These are phyloP conservation scores for Patellifolia procumbens DNA, from an alignment of 179 eudicot genomes.

Conservation along the genomic window DNA sequence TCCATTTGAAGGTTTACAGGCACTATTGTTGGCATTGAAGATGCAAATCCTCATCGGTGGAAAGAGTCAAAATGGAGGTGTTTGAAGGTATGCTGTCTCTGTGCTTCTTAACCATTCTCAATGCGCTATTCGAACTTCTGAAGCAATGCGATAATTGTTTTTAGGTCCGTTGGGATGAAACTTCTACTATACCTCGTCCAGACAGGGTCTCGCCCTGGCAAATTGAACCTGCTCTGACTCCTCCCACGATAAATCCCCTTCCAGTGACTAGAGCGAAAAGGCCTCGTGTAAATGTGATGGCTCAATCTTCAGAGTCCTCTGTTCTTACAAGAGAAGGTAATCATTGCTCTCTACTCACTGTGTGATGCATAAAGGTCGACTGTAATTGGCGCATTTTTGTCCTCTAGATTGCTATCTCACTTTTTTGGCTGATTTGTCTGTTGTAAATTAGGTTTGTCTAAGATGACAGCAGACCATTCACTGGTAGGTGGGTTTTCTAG, in stretches of 20 bases:
- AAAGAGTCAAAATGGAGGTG: slow-evolving; percentile 86
- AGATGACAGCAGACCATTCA: slow-evolving; percentile 55
- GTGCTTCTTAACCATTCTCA: neutral
- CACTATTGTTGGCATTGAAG: slow-evolving; percentile 91
- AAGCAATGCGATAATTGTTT: neutral
- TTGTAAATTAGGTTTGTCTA: slow-evolving; percentile 51
- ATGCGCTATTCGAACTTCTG: neutral
- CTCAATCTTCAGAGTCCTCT: slow-evolving; percentile 76
- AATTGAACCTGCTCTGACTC: slow-evolving; percentile 76
- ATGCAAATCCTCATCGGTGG: slow-evolving; percentile 76
- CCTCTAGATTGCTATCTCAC: neutral
- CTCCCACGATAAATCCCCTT: slow-evolving; percentile 76
- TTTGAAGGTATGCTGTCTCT: slow-evolving; percentile 59
- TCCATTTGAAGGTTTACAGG: slow-evolving; percentile 71
- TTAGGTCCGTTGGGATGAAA: slow-evolving; percentile 99
- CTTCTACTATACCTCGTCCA: slow-evolving; percentile 79
- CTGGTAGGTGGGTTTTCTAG: slow-evolving; percentile 64
- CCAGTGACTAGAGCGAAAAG: slow-evolving; percentile 78
- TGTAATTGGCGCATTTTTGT: neutral
- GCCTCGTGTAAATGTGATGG: slow-evolving; percentile 61
- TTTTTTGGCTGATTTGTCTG: slow-evolving; percentile 9
- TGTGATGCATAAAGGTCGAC: neutral
- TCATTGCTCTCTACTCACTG: neutral
- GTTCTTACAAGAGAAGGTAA: slow-evolving; percentile 87
- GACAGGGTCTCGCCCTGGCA: slow-evolving; percentile 97